Percentiles rank a stretch among this genome's conserved stretches.
phyloP scores from a whole-genome alignment of 768 basidiomycete genomes.

The Amanita rubescens region DNA sequence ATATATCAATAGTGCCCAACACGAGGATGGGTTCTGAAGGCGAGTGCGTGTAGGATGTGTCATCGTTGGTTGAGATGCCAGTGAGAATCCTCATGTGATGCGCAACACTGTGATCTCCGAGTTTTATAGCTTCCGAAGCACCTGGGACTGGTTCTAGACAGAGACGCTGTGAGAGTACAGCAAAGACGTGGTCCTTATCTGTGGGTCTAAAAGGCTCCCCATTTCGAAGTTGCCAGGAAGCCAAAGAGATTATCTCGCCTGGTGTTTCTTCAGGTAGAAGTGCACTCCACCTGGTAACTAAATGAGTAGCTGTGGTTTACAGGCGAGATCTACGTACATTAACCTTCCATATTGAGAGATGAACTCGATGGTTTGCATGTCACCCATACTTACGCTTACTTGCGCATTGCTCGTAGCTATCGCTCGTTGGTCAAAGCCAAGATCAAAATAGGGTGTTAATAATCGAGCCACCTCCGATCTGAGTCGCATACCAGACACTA shows the following conservation, averaged over 20 bases:
- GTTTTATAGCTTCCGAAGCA: slow-evolving; percentile 8
- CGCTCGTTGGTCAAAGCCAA: slow-evolving; percentile 13
- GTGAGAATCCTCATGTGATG: slow-evolving; percentile 15
- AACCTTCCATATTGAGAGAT: slow-evolving; percentile 6
- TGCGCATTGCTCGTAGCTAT: neutral
- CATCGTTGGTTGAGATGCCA: slow-evolving; percentile 8
- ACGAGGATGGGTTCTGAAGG: slow-evolving; percentile 14
- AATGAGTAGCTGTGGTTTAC: neutral
- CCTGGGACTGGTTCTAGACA: slow-evolving; percentile 11
- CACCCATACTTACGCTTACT: neutral
- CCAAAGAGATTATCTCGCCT: neutral
- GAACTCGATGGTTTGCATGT: slow-evolving; percentile 1
- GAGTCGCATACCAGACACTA: neutral
- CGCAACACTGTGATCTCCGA: slow-evolving; percentile 13
- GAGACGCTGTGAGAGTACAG: slow-evolving; percentile 14
- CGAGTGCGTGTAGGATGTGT: slow-evolving; percentile 9
- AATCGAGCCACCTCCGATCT: neutral
- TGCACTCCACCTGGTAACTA: neutral
- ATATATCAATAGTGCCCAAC: slow-evolving; percentile 7
- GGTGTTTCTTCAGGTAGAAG: neutral
- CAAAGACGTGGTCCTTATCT: slow-evolving; percentile 8
- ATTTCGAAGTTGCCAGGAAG: neutral
- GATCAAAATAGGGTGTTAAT: slow-evolving; percentile 4
- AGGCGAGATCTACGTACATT: slow-evolving; percentile 4
- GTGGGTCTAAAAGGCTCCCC: neutral